Evolutionary conservation across 2,329 filamentous ascomycete genomes (phyloP).

Genomic region (Microdochium nivale): DNA sequence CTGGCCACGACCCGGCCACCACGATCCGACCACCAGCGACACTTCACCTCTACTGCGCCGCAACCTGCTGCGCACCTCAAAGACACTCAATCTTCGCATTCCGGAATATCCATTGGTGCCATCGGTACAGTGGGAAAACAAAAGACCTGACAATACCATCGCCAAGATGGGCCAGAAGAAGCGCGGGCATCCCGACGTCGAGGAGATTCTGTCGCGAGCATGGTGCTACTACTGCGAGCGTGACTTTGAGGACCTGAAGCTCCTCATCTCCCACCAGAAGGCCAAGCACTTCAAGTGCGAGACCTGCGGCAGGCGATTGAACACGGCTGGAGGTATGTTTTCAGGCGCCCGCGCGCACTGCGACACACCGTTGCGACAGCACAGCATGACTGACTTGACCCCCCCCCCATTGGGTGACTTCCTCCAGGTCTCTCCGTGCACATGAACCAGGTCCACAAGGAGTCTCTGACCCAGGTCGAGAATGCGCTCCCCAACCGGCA

Average conservation of each 20-base stretch:
- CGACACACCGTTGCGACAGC: not conserved
- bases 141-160: not conserved
- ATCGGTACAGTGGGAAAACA: no score
- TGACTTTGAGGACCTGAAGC: slow-evolving; percentile 95
- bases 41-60: not conserved
- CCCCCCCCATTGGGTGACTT: not conserved
- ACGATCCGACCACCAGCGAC: not conserved
- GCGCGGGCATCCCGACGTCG: slow-evolving; percentile 74
- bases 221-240: slow-evolving; percentile 99
- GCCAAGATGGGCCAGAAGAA: slow-evolving; percentile 78
- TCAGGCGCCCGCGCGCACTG: slow-evolving; percentile 2
- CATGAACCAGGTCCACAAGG: slow-evolving; percentile 98
- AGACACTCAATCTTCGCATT: not conserved
- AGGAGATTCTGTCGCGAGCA: slow-evolving; percentile 78
- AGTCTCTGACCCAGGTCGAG: slow-evolving; percentile 77
- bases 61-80: not conserved
- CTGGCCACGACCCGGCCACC: no score
- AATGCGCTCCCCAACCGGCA: slow-evolving; percentile 85
- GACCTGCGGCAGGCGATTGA: slow-evolving; percentile 76
- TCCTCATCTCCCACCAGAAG: slow-evolving; percentile 94
- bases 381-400: not conserved
- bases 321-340: slow-evolving; percentile 80
- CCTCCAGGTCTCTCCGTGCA: slow-evolving; percentile 79
- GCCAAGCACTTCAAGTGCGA: slow-evolving; percentile 99
- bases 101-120: not conserved